Evolutionary conservation across 106 monocot genomes (phyloP), one percentile per base, ranked within the genome.

Genomic region (Dactylorhiza incarnata): DNA sequence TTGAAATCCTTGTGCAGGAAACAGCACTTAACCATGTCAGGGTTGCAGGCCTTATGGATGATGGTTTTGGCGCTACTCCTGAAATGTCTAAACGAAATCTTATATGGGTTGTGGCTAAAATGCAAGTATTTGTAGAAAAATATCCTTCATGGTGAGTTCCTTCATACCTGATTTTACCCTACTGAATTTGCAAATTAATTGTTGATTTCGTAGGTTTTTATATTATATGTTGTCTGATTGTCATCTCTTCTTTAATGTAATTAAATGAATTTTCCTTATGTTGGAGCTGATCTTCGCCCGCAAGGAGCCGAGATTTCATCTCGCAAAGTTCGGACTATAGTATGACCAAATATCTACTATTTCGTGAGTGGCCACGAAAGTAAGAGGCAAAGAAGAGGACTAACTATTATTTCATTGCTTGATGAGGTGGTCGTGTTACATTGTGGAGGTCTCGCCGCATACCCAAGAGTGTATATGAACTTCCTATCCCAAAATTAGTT

Each of bases 21-120:
- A 93, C 95, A 2, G 88, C 95, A 7, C 87, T 95, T 66, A 95
- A 95, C 72, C 95, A 95, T 89, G 92, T 87, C 47, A 83, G 79
- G 75, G 61, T 25, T 63, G 88, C 84, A 5, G 95, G 93, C 5
- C 81, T 96, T 19, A 61, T 96, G 59, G 90, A 86, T 45, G 93
- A 93, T 82, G 95, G 95, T 9, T 96, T 96, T 80, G 95, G 95
- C 43, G 72, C 88, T 12, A 96, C 95, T 23, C 87, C 90, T 5
- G 89, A 96, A 81, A 96, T 96, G 95, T 89, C 75, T 81, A 90
- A 77, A 83, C 82, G 82, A 73, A 87, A 90, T 82, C 71, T 96
- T 16, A 91, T 96, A 73, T 96, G 95, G 90, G 90, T 90, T 62
- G 80, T 80, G 9, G 63, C 74, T 11, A 80, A 80, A 73, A 80